Conservation (phyloP, 2,329 filamentous ascomycete genomes). For the Chrysoporthe puriensis region DNA sequence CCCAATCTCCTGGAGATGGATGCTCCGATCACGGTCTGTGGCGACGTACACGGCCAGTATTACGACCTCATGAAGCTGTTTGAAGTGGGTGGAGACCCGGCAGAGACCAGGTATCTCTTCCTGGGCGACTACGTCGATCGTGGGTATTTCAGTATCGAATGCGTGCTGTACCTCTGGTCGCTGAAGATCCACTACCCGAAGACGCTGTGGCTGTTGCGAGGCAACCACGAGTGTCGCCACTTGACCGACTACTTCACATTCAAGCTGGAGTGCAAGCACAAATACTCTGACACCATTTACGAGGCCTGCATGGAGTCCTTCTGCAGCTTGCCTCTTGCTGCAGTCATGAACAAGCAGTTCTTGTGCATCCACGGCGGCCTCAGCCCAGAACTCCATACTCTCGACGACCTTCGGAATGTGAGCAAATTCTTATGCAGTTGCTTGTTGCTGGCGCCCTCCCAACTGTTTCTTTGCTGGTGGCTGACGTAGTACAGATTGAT, state of each 20-base stretch:
- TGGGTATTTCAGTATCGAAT: conserved; percentile 99
- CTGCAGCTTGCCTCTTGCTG: conserved; percentile 88
- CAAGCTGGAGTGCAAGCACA: conserved; percentile 99
- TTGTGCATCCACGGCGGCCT: conserved; percentile 96
- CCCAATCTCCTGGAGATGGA: conserved; percentile 99
- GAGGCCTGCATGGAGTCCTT: conserved; percentile 99
- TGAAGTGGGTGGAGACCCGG: conserved; percentile 94
- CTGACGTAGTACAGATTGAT: conserved; percentile 69
- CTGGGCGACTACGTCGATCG: conserved; percentile 97
- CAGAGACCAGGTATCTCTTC: conserved; percentile 96
- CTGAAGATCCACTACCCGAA: conserved; percentile 99
- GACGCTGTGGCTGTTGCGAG: conserved; percentile 93
- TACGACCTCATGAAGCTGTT: conserved; percentile 99
- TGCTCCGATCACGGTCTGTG: conserved; percentile 96
- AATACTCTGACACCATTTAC: conserved; percentile 95
- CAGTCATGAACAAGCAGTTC: conserved; percentile 99
- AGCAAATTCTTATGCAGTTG: conserved; percentile 39
- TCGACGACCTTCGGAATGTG: conserved; percentile 90
- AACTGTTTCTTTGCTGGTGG: neutral
- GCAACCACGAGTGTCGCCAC: conserved; percentile 98
- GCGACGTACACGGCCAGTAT: conserved; percentile 98
- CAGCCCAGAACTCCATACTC: conserved; percentile 91
- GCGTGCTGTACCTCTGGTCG: conserved; percentile 95
- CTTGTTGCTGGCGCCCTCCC: conserved; percentile 5
- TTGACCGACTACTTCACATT: conserved; percentile 99